phyloP scores from a whole-genome alignment of 2,329 filamentous ascomycete genomes.

The Exserohilum rostratum region DNA sequence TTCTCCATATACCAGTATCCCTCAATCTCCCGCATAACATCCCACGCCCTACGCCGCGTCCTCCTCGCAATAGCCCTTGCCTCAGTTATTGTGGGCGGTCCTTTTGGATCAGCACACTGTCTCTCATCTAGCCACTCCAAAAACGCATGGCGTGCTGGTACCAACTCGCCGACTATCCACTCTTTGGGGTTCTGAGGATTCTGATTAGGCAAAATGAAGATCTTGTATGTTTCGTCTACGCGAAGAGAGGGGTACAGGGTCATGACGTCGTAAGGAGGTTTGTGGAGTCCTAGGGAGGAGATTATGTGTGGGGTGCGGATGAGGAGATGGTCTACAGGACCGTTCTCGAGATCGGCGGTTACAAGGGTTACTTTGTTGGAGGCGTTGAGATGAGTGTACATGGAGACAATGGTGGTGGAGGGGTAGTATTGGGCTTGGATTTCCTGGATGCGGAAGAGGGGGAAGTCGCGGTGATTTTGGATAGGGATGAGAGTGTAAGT shows the following conservation, averaged over 20 bases:
- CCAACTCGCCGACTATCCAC: slow-evolving; percentile 21
- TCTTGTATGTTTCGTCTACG: slow-evolving; percentile 18
- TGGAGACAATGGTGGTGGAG: slow-evolving; percentile 9
- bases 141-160: slow-evolving; percentile 21
- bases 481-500: slow-evolving; percentile 8
- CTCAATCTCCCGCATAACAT: slow-evolving; percentile 24
- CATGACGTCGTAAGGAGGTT: slow-evolving; percentile 2
- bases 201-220: slow-evolving; percentile 9
- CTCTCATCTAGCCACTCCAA: slow-evolving; percentile 24
- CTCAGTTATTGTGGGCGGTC: slow-evolving; percentile 12
- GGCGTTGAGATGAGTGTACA: slow-evolving; percentile 11
- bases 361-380: slow-evolving; percentile 12
- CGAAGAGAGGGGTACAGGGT: neutral
- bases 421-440: slow-evolving; percentile 20
- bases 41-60: slow-evolving; percentile 7
- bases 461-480: slow-evolving; percentile 20
- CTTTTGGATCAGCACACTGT: slow-evolving; percentile 9
- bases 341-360: slow-evolving; percentile 18
- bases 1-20: slow-evolving; percentile 20
- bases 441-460: slow-evolving; percentile 15
- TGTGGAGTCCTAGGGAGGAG: slow-evolving; percentile 13
- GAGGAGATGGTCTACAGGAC: slow-evolving; percentile 21
- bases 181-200: neutral
- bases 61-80: slow-evolving; percentile 11
- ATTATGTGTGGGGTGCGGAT: slow-evolving; percentile 20